Conservation (phyloP, 306 rosid species). For the Ammopiptanthus mongolicus region DNA sequence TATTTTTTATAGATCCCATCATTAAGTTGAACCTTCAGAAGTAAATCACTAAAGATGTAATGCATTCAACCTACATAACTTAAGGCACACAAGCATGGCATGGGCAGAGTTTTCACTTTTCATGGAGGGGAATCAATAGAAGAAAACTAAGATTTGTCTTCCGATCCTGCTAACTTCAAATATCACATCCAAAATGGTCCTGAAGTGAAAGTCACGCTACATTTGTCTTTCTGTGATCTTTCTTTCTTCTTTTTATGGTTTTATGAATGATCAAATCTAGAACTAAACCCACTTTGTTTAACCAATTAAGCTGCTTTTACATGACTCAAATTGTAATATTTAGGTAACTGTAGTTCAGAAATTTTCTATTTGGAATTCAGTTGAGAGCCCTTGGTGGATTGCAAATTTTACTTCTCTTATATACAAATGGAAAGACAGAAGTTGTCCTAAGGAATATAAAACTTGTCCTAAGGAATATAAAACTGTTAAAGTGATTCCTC, state of each 20-base stretch:
- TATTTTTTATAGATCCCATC: not conserved
- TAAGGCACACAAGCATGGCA: not conserved
- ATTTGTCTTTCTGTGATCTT: conserved; percentile 7
- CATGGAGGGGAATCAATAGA: not conserved
- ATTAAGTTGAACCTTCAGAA: conserved; percentile 2
- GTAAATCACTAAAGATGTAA: not conserved
- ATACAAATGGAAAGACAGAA: not conserved
- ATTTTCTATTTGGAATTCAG: not conserved
- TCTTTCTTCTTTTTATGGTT: not conserved
- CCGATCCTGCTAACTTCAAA: conserved; percentile 12
- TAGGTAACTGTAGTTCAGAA: not conserved
- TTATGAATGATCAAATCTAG: not conserved
- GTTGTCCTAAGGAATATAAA: not conserved
- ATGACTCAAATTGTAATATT: conserved; percentile 1
- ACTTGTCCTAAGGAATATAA: too few species aligned
- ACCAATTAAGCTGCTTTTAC: conserved; percentile 1
- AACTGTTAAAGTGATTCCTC: too few species aligned
- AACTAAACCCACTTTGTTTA: not conserved
- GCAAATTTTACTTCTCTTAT: not conserved
- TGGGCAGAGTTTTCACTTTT: not conserved
- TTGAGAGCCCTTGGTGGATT: not conserved
- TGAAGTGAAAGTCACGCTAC: not conserved
- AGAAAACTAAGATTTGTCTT: not conserved
- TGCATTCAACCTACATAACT: not conserved
- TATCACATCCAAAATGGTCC: not conserved